Evolutionary conservation across 257 asterid species (phyloP).

Genomic region (Linaria vulgaris): DNA sequence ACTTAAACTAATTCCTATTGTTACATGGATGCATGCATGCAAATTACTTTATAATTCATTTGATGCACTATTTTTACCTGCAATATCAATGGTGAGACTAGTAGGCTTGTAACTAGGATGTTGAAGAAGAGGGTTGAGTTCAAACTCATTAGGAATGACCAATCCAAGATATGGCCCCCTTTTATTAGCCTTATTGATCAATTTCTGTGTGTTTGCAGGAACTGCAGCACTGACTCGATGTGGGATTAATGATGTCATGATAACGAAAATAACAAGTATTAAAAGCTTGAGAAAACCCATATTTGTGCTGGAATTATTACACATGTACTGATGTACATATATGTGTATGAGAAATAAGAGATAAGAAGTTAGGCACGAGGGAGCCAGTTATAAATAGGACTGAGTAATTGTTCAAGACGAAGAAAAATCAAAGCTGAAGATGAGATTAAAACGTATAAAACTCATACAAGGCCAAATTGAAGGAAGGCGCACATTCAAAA

Average conservation of each 20-base stretch:
- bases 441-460: no score
- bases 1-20: no score
- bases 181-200: constrained; percentile 37
- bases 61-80: constrained; percentile 27
- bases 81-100: constrained; percentile 38
- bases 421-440: no score
- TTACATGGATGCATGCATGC: no score
- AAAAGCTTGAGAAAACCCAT: constrained; percentile 16
- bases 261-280: not conserved
- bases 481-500: no score
- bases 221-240: constrained; percentile 25
- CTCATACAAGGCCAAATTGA: no score
- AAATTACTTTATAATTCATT: no score
- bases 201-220: constrained; percentile 23
- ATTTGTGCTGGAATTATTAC: not conserved
- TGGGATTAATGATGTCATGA: constrained; percentile 11
- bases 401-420: no score
- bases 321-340: no score
- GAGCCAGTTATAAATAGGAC: no score
- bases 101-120: constrained; percentile 40
- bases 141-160: constrained; percentile 53
- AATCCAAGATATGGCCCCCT: constrained; percentile 55
- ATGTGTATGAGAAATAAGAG: no score
- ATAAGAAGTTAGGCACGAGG: no score
- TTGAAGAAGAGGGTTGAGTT: constrained; percentile 55